A percentile compares a stretch with the other conserved stretches of the same genome.
Conservation (phyloP, 2,329 filamentous ascomycete species). For the Neoscytalidium dimidiatum region DNA sequence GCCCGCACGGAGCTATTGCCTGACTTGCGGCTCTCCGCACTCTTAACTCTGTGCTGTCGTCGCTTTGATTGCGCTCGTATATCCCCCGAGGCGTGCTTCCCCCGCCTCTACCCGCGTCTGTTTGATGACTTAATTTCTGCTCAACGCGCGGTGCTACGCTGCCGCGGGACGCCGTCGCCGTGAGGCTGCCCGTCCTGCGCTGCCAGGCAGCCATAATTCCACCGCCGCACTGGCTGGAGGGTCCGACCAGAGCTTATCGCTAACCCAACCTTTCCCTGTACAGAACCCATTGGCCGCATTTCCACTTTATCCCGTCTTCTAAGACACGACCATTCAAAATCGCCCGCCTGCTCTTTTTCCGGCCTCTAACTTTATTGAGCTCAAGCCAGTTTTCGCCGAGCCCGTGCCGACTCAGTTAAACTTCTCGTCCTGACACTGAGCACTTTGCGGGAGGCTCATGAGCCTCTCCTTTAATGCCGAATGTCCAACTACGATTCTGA, state of each 20-base stretch:
- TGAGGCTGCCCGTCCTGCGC: constrained; percentile 9
- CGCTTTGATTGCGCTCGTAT: constrained; percentile 14
- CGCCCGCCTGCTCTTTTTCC: neutral
- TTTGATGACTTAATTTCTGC: neutral
- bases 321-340: neutral
- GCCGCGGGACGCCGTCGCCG: neutral
- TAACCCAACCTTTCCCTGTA: neutral
- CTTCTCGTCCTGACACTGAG: constrained; percentile 5
- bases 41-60: constrained; percentile 1
- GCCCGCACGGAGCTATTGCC: constrained; percentile 17
- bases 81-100: neutral
- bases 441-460: constrained; percentile 13
- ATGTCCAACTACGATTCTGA: constrained; percentile 48
- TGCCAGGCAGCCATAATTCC: constrained; percentile 13
- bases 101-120: neutral
- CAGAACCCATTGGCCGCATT: constrained; percentile 8
- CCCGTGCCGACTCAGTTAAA: constrained; percentile 9
- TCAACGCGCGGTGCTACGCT: neutral
- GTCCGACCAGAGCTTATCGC: constrained; percentile 15
- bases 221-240: neutral
- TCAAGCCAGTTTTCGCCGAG: constrained; percentile 8
- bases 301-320: neutral
- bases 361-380: constrained; percentile 10
- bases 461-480: constrained; percentile 18
- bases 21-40: constrained; percentile 17